phyloP scores from a whole-genome alignment of 176 grass and related monocot genomes.

The Phoenix roebelenii region DNA sequence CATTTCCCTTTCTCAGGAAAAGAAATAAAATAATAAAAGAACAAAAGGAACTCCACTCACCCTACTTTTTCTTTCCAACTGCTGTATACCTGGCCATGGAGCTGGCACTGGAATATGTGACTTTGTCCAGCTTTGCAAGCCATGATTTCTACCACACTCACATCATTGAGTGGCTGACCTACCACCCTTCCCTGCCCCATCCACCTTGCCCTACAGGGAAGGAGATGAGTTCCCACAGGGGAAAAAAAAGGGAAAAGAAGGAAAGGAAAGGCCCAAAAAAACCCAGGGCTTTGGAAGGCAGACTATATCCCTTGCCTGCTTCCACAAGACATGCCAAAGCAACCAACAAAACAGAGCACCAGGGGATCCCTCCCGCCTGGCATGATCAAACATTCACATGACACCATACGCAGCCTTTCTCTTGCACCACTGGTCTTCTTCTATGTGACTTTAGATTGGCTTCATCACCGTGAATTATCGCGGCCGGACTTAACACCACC shows the following conservation, averaged over 20 bases:
- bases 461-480: conserved; percentile 16
- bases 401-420: conserved; percentile 27
- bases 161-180: conserved; percentile 24
- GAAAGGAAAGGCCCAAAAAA: conserved; percentile 41
- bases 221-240: conserved; percentile 5
- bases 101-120: not conserved
- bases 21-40: conserved; percentile 1
- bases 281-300: conserved; percentile 52
- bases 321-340: conserved; percentile 22
- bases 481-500: not conserved
- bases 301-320: conserved; percentile 36
- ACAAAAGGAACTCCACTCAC: conserved; percentile 4
- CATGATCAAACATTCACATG: conserved; percentile 22
- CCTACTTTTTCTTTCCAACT: not conserved
- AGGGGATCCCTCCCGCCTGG: conserved; percentile 32
- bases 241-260: conserved; percentile 10
- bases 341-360: conserved; percentile 8
- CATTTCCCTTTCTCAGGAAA: not conserved
- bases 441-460: conserved; percentile 14
- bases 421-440: conserved; percentile 1
- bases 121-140: conserved; percentile 15
- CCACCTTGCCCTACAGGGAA: conserved; percentile 1
- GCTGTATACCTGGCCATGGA: conserved; percentile 1
- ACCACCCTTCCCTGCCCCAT: conserved; percentile 10
- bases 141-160: conserved; percentile 15